Conservation (phyloP, 371 early-diverging fungal species). For the Lichtheimia ramosa region DNA sequence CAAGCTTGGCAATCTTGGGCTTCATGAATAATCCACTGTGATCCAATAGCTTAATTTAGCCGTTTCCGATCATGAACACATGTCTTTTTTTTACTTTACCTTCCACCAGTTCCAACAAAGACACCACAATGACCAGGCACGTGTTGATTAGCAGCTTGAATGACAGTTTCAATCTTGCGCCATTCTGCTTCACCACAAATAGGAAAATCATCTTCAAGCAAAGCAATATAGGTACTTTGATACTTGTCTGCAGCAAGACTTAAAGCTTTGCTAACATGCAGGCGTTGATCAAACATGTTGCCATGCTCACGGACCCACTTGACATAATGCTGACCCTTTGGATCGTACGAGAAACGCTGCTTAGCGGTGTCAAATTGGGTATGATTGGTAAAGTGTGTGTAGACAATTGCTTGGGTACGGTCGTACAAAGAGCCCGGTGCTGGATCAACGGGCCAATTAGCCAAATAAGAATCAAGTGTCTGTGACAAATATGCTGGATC, state of each 20-base stretch:
- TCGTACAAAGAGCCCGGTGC: constrained; percentile 45
- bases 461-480: constrained; percentile 57
- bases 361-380: constrained; percentile 48
- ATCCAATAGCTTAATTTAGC: background rate
- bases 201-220: constrained; percentile 68
- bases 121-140: constrained; percentile 51
- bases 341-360: constrained; percentile 34
- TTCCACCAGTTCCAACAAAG: constrained; percentile 22
- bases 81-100: constrained; percentile 3
- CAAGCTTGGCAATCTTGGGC: constrained; percentile 44
- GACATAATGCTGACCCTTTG: constrained; percentile 53
- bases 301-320: constrained; percentile 57
- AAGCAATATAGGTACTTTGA: constrained; percentile 48
- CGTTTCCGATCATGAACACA: background rate
- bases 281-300: constrained; percentile 49
- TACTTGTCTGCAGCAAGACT: constrained; percentile 35
- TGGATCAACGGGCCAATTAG: constrained; percentile 47
- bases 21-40: constrained; percentile 54
- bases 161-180: constrained; percentile 56
- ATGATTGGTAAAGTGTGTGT: constrained; percentile 63
- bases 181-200: constrained; percentile 56
- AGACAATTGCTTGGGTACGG: constrained; percentile 55
- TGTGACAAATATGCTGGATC: constrained; percentile 53
- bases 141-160: constrained; percentile 47
- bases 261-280: constrained; percentile 60